Percentiles rank a stretch among this genome's conserved stretches.
Conservation (phyloP, 2,329 filamentous ascomycete species). For the Xylariaceae sp. region DNA sequence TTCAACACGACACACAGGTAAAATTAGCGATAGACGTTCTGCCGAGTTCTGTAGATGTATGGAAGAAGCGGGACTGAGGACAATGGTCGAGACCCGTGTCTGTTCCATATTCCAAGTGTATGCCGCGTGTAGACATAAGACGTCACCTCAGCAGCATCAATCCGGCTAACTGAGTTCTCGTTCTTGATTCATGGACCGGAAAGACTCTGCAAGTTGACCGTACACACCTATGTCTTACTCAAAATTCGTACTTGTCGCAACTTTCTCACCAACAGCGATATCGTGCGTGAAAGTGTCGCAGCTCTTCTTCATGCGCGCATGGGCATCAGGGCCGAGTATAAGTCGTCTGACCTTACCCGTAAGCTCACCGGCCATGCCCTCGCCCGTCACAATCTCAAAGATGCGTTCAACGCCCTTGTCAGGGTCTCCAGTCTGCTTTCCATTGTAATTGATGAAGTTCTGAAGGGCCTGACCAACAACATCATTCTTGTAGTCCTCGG, state of each 20-base stretch:
- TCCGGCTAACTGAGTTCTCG: not conserved
- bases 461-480: conserved; percentile 8
- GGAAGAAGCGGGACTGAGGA: no score
- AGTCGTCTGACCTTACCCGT: conserved; percentile 34
- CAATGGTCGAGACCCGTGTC: no score
- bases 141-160: no score
- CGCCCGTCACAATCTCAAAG: conserved; percentile 34
- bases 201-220: not conserved
- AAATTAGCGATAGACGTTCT: no score
- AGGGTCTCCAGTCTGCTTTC: conserved; percentile 32
- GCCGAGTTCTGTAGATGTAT: no score
- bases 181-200: not conserved
- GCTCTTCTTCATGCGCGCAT: conserved; percentile 21
- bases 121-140: no score
- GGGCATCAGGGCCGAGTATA: conserved; percentile 35
- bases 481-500: conserved; percentile 24
- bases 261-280: conserved; percentile 20
- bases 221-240: not conserved
- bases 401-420: conserved; percentile 35
- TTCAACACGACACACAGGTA: no score
- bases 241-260: conserved; percentile 23
- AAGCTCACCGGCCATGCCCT: conserved; percentile 30
- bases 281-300: conserved; percentile 23
- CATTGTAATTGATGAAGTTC: conserved; percentile 19
- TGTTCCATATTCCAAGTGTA: no score